Evolutionary conservation across 495 filamentous ascomycete genomes (phyloP).

Genomic region (Oidiodendron maius): DNA sequence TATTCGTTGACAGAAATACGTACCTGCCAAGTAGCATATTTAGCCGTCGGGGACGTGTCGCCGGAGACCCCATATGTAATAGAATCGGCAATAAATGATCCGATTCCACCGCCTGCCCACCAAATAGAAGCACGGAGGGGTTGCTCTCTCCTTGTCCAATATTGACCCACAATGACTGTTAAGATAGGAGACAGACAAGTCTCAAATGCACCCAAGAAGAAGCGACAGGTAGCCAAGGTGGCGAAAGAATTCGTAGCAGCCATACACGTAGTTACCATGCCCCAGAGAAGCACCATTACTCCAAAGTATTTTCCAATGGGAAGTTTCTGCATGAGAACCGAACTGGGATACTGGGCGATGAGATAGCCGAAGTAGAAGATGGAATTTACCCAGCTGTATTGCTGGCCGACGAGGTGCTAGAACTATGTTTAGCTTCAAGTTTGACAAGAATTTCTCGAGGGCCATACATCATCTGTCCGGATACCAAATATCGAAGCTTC

Average conservation of each 20-base stretch:
- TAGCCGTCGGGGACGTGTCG: background rate
- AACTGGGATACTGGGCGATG: slow-evolving; percentile 38
- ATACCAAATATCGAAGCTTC: background rate
- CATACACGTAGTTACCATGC: background rate
- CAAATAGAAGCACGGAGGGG: slow-evolving; percentile 49
- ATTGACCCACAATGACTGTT: slow-evolving; percentile 53
- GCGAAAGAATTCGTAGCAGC: slow-evolving; percentile 11
- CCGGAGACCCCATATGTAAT: slow-evolving; percentile 2
- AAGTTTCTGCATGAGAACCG: slow-evolving; percentile 36
- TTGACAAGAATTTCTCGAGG: background rate
- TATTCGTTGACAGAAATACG: slow-evolving; percentile 14
- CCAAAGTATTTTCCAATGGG: slow-evolving; percentile 38
- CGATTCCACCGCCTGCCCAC: slow-evolving; percentile 58
- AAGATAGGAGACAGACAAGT: slow-evolving; percentile 47
- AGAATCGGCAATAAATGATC: slow-evolving; percentile 25
- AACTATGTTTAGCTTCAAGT: background rate
- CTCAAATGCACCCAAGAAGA: slow-evolving; percentile 11
- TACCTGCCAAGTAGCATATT: slow-evolving; percentile 6
- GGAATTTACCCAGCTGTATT: slow-evolving; percentile 13
- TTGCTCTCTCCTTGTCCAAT: slow-evolving; percentile 57
- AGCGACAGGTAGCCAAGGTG: slow-evolving; percentile 6
- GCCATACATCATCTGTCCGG: background rate
- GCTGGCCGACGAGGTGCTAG: slow-evolving; percentile 1
- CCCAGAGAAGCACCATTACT: slow-evolving; percentile 8
- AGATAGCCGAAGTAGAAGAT: slow-evolving; percentile 25